Evolutionary conservation across 768 basidiomycete genomes (phyloP).

Genomic region (Filobasidium floriforme): DNA sequence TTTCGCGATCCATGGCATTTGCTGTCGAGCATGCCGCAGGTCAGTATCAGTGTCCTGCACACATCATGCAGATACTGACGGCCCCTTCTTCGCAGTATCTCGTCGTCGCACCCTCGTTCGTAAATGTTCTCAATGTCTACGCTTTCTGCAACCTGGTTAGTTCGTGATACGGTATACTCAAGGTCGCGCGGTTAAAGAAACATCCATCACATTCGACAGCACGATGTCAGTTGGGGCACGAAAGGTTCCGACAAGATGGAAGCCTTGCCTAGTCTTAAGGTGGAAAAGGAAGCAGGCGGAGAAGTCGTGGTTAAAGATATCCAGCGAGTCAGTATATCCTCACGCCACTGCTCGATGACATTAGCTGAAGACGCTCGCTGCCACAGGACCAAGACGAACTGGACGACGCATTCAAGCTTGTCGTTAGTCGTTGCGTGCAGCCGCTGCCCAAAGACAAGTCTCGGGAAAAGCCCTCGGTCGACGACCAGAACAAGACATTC

Average conservation of each 20-base stretch:
- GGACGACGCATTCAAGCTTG: constrained; percentile 83
- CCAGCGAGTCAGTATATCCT: constrained; percentile 52
- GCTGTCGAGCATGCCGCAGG: constrained; percentile 82
- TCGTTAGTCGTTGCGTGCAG: constrained; percentile 48
- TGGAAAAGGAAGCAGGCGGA: constrained; percentile 65
- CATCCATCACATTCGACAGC: too few relatives aligned
- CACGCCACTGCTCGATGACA: neutral
- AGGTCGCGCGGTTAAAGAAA: too few relatives aligned
- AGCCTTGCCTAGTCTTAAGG: constrained; percentile 77
- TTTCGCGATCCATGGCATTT: constrained; percentile 96
- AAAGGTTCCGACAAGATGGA: constrained; percentile 71
- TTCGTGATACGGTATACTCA: too few relatives aligned
- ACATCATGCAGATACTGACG: neutral
- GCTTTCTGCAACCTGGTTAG: constrained; percentile 79
- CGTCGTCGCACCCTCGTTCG: constrained; percentile 79
- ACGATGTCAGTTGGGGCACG: constrained; percentile 32
- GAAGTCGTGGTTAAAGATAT: constrained; percentile 78
- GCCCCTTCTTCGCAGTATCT: neutral
- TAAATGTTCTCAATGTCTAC: constrained; percentile 90
- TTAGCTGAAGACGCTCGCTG: too few relatives aligned
- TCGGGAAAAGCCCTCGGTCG: constrained; percentile 33
- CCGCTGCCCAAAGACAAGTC: constrained; percentile 25
- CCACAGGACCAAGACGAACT: constrained; percentile 56
- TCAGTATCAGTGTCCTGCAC: constrained; percentile 51
- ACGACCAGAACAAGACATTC: constrained; percentile 24